These are phyloP conservation scores for Ophiocytium majus DNA, from an alignment of 352 stramenopile genomes.

Conservation along the genomic window DNA sequence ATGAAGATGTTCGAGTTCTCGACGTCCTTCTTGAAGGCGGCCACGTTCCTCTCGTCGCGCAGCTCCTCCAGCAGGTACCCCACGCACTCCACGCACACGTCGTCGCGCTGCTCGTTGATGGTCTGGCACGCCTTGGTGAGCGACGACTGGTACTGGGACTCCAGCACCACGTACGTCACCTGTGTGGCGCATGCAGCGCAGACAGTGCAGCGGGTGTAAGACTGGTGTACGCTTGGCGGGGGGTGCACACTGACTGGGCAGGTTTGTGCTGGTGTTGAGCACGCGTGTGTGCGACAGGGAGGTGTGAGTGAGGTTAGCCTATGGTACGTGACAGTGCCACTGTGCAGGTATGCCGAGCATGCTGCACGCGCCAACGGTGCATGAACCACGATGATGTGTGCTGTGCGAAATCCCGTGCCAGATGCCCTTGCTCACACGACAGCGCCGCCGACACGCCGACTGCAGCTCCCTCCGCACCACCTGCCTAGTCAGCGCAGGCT, in stretches of 20 bases:
- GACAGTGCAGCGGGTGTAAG: background rate
- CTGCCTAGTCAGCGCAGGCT: slow-evolving; percentile 58
- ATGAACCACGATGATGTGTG: too few relatives aligned
- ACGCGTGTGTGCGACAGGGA: too few relatives aligned
- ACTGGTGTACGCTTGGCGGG: background rate
- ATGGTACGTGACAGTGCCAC: too few relatives aligned
- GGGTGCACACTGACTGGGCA: background rate
- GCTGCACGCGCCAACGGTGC: too few relatives aligned
- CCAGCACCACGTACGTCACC: slow-evolving; percentile 75
- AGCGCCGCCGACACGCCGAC: background rate
- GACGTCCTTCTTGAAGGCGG: slow-evolving; percentile 75
- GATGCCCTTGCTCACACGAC: background rate
- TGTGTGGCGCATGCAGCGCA: slow-evolving; percentile 20
- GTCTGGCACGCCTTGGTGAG: slow-evolving; percentile 74
- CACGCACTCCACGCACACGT: slow-evolving; percentile 78
- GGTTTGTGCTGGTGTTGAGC: background rate
- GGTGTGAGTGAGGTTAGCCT: too few relatives aligned
- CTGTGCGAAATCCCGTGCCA: too few relatives aligned
- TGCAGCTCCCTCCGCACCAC: background rate
- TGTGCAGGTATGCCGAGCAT: too few relatives aligned
- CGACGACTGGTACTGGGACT: slow-evolving; percentile 77
- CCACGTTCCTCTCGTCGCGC: slow-evolving; percentile 66
- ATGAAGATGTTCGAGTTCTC: slow-evolving; percentile 78
- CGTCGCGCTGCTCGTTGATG: slow-evolving; percentile 73
- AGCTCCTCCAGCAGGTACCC: slow-evolving; percentile 78